Percentiles rank a stretch among this genome's conserved stretches.
Evolutionary conservation across 371 early-diverging fungal genomes (phyloP).

Genomic region (Chytridium lagenaria): DNA sequence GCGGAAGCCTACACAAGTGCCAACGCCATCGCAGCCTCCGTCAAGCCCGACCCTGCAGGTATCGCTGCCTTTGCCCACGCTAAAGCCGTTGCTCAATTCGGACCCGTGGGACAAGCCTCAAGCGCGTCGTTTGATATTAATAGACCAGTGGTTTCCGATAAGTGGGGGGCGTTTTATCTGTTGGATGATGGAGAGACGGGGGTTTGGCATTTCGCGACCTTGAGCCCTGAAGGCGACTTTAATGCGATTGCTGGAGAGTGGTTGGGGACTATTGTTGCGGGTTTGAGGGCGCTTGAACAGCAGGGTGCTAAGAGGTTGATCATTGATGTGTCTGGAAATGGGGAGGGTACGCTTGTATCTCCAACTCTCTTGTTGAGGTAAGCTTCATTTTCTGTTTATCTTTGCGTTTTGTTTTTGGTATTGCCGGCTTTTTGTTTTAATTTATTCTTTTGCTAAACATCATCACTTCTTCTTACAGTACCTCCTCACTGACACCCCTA

Average conservation of each 20-base stretch:
- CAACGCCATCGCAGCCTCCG: too few relatives aligned
- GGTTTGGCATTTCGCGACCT: background rate
- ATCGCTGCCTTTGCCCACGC: background rate
- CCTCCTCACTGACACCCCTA: background rate
- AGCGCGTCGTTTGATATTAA: background rate
- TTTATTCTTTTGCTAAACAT: background rate
- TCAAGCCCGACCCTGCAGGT: background rate
- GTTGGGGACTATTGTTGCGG: conserved; percentile 18
- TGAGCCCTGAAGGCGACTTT: background rate
- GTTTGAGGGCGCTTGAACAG: conserved; percentile 15
- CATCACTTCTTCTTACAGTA: background rate
- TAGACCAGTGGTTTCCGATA: background rate
- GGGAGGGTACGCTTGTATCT: conserved; percentile 23
- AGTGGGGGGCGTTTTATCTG: background rate
- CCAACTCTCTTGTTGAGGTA: background rate
- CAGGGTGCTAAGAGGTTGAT: conserved; percentile 33
- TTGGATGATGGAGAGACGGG: conserved; percentile 14
- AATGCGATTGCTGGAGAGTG: background rate
- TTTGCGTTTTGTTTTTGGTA: too few relatives aligned
- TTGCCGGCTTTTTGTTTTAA: background rate
- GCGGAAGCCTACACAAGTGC: too few relatives aligned
- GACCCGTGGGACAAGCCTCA: background rate
- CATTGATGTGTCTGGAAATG: conserved; percentile 34
- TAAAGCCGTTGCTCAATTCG: background rate
- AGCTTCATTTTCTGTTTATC: background rate